Conservation (phyloP, 768 basidiomycete species). For the Grammothele lineata region DNA sequence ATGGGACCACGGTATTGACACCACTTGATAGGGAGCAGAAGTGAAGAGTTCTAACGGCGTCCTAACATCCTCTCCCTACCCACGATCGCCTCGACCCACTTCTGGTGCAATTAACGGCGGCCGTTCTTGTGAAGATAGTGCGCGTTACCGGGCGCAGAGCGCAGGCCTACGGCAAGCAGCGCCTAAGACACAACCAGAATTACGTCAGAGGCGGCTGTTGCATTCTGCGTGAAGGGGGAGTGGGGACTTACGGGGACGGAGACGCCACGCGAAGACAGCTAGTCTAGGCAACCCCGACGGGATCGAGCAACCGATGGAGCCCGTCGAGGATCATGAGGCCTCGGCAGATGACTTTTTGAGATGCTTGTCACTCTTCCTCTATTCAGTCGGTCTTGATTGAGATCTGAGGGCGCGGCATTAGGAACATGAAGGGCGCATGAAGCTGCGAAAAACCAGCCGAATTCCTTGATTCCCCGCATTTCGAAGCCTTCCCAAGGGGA, state of each 20-base stretch:
- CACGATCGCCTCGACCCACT: too few species aligned
- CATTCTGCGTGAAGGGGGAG: too few species aligned
- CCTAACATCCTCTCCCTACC: conserved; percentile 5
- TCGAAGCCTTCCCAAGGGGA: conserved; percentile 4
- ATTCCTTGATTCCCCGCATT: conserved; percentile 11
- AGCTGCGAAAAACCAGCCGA: conserved; percentile 9
- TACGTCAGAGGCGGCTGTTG: too few species aligned
- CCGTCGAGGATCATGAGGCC: conserved; percentile 13
- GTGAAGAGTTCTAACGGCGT: conserved; percentile 6
- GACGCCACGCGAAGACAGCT: too few species aligned
- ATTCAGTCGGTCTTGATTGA: conserved; percentile 10
- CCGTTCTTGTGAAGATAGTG: too few species aligned
- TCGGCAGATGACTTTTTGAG: conserved; percentile 13
- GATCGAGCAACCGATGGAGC: conserved; percentile 10
- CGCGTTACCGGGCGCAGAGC: too few species aligned
- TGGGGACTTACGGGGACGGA: too few species aligned
- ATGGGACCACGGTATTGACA: conserved; percentile 1
- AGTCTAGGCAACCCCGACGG: too few species aligned
- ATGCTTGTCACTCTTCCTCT: conserved; percentile 4
- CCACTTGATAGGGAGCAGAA: conserved; percentile 3
- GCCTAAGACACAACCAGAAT: too few species aligned
- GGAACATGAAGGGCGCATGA: conserved; percentile 6
- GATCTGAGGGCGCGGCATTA: conserved; percentile 6
- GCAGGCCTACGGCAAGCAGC: too few species aligned
- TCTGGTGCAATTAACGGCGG: not conserved